These are phyloP conservation scores for Kluyveromyces starmeri DNA, from an alignment of 805 yeast species.

Conservation along the genomic window DNA sequence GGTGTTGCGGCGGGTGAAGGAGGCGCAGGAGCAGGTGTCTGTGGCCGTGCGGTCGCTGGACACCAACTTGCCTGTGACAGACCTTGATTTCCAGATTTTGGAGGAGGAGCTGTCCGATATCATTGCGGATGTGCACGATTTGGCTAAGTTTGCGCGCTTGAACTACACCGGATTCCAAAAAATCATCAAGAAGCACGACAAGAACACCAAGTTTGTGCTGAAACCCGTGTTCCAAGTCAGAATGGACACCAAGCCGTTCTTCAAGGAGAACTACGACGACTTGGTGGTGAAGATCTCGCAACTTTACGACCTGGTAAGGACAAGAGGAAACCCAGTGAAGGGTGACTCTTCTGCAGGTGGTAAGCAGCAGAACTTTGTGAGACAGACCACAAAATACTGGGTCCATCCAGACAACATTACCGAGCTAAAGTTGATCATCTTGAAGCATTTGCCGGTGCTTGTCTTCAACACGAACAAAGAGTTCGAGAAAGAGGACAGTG, in stretches of 20 bases:
- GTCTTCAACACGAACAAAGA: constrained; percentile 95
- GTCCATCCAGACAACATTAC: constrained; percentile 98
- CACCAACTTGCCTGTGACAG: constrained; percentile 41
- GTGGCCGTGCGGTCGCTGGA: constrained; percentile 53
- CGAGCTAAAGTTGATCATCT: constrained; percentile 82
- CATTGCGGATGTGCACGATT: constrained; percentile 94
- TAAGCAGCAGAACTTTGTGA: constrained; percentile 91
- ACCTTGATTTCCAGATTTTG: constrained; percentile 61
- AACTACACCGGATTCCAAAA: constrained; percentile 97
- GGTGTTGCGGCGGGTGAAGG: constrained; percentile 75
- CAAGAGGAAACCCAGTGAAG: constrained; percentile 88
- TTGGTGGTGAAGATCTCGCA: constrained; percentile 84
- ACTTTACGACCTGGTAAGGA: constrained; percentile 85
- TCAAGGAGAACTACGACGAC: constrained; percentile 87
- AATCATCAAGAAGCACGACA: constrained; percentile 94
- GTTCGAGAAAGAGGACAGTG: constrained; percentile 88
- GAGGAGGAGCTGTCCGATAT: constrained; percentile 77
- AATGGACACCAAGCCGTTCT: constrained; percentile 88
- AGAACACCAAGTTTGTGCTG: constrained; percentile 67
- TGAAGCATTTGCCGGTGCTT: constrained; percentile 92
- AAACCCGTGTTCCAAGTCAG: constrained; percentile 92
- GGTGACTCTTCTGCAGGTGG: constrained; percentile 99
- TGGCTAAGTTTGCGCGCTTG: constrained; percentile 86
- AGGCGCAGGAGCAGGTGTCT: constrained; percentile 64
- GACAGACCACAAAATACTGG: constrained; percentile 99